These are phyloP conservation scores for Lentinula edodes DNA, from an alignment of 768 basidiomycete species.

Conservation along the genomic window DNA sequence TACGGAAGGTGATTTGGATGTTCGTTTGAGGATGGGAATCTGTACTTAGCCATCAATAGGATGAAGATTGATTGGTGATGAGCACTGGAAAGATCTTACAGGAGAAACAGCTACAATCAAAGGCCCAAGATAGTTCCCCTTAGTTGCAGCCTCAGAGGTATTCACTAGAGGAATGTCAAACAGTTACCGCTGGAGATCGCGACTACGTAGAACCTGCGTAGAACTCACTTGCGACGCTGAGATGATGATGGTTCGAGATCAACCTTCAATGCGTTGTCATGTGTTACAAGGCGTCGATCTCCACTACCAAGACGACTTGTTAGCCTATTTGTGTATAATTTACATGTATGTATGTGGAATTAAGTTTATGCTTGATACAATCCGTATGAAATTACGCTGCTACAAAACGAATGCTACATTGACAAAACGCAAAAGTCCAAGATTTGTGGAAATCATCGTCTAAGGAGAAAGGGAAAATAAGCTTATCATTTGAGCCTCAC, in stretches of 20 bases:
- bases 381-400: background rate
- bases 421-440: background rate
- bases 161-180: conserved; percentile 15
- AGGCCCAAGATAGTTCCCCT: conserved; percentile 67
- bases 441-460: background rate
- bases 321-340: too few relatives aligned
- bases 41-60: conserved; percentile 19
- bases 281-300: too few relatives aligned
- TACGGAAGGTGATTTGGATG: conserved; percentile 65
- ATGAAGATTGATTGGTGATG: background rate
- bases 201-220: too few relatives aligned
- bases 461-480: background rate
- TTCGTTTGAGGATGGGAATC: conserved; percentile 69
- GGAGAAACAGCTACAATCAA: conserved; percentile 66
- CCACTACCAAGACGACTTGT: too few relatives aligned
- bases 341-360: too few relatives aligned
- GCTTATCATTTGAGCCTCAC: background rate
- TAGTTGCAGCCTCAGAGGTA: conserved; percentile 43
- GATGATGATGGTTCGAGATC: background rate
- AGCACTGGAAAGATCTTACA: conserved; percentile 32
- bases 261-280: background rate
- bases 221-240: background rate
- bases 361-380: background rate
- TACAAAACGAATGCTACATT: conserved; percentile 5
- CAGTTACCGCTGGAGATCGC: background rate